Conservation (phyloP, 148 eudicot species). For the Silene uniflora region DNA sequence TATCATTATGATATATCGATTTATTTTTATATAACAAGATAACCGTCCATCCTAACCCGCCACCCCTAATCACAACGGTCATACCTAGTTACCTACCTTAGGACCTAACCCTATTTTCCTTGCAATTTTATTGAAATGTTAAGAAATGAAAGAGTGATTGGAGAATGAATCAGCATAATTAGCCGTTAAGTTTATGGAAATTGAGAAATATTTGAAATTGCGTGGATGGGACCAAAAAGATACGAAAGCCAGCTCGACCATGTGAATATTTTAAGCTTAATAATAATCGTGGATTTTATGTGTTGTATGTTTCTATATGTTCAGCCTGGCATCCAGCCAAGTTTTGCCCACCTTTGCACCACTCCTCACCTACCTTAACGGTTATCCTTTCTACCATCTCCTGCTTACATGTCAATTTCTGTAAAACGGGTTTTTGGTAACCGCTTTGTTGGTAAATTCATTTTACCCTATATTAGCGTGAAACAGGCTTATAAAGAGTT, state of each 20-base stretch:
- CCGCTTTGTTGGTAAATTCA: too few species aligned
- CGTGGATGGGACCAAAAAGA: neutral
- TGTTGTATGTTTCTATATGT: neutral
- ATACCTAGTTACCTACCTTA: too few species aligned
- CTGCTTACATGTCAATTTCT: too few species aligned
- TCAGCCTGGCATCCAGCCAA: slow-evolving; percentile 29
- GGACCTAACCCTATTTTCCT: neutral
- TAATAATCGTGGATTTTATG: neutral
- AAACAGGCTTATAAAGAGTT: too few species aligned
- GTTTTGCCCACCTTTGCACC: neutral
- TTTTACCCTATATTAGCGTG: too few species aligned
- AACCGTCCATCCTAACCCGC: too few species aligned
- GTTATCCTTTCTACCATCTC: neutral
- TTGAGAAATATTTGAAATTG: neutral
- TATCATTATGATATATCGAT: too few species aligned
- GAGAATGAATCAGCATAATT: neutral
- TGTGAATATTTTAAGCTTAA: slow-evolving; percentile 28
- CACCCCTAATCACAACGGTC: too few species aligned
- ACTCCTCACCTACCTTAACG: neutral
- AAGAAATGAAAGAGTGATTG: neutral
- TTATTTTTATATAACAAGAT: too few species aligned
- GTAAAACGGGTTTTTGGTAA: too few species aligned
- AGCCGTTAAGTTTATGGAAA: neutral
- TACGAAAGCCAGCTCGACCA: slow-evolving; percentile 29
- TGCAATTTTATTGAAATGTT: neutral